Evolutionary conservation across 2,329 filamentous ascomycete species (phyloP), one percentile per base, ranked within the genome.

Genomic region (Cordyceps fumosorosea): DNA sequence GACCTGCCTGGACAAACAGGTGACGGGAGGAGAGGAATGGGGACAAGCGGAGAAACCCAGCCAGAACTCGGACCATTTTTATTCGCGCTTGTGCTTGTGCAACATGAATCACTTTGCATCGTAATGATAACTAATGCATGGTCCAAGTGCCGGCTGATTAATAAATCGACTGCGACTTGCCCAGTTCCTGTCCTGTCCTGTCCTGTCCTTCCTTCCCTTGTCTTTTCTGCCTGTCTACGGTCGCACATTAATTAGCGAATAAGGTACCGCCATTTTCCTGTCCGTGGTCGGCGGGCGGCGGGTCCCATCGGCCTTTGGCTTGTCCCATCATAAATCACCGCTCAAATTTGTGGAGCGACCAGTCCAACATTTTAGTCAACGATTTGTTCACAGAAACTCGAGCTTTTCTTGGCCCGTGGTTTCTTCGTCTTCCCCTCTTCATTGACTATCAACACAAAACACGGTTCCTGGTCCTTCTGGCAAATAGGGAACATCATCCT

Each of bases 281-380:
- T 56, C 53, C 53, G 53, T 34, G 24, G 60, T 56, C 60, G 60
- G 60, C 60, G 47, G 60, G 60, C 60, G 47, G 53, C 60, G 60
- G 60, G 60, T 57, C 53, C 53, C 53, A 62, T 56, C 53, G 60
- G 60, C 60, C 26, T 29, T 29, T n/a, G n/a, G n/a, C 45, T 51
- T 50, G 24, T 32, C 18, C 18, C 42, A 34, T 26, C 40, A 37
- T 51, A 48, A 52, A 24, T 47, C 47, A 59, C 26, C 3, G 3
- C 26, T 29, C 6, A 44, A 59, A 45, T 54, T 56, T 34, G 60
- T 62, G 60, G 60, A 56, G 53, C 52, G 22, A n/a, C 32, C 37
- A 42, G 54, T 51, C 60, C 45, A 62, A 62, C 60, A 50, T 62
- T 56, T 62, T 62, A 62, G 60, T 62, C 60, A 62, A 62, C 53